Percentiles rank a stretch among this genome's conserved stretches.
Evolutionary conservation across 306 rosid genomes (phyloP).

Genomic region (Quercus ilex): DNA sequence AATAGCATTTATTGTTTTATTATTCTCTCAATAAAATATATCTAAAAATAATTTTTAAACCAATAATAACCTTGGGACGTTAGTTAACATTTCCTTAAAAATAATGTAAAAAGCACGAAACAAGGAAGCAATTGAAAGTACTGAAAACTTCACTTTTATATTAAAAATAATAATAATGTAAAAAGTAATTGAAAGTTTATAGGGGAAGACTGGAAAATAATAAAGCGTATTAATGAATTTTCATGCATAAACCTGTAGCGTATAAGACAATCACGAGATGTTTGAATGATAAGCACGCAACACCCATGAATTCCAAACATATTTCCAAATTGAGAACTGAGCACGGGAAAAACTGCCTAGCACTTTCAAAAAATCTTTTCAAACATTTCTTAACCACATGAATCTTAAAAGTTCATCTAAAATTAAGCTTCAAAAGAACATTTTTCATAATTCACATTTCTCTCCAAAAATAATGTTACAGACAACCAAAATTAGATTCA

Average conservation of each 20-base stretch:
- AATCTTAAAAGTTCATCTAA: not conserved
- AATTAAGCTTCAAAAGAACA: not conserved
- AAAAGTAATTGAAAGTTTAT: not conserved
- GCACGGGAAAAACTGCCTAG: not conserved
- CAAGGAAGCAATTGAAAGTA: not conserved
- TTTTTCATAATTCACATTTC: not conserved
- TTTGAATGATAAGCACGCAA: not conserved
- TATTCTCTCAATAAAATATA: fast-evolving
- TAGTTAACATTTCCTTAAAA: no score
- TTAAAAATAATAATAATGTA: not conserved
- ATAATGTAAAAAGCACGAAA: not conserved
- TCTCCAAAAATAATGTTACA: not conserved
- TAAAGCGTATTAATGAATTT: not conserved
- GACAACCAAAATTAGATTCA: not conserved
- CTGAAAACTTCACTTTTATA: not conserved
- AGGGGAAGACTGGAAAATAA: not conserved
- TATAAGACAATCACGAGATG: not conserved
- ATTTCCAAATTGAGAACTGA: not conserved
- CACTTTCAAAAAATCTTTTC: not conserved
- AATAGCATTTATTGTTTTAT: no score
- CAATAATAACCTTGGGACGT: fast-evolving
- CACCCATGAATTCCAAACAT: not conserved
- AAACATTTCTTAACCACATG: not conserved
- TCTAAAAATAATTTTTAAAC: no score
- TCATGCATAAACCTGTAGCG: not conserved